A percentile compares a stretch with the other conserved stretches of the same genome.
phyloP scores from a whole-genome alignment of 768 basidiomycete genomes.

The Russula vinacea region DNA sequence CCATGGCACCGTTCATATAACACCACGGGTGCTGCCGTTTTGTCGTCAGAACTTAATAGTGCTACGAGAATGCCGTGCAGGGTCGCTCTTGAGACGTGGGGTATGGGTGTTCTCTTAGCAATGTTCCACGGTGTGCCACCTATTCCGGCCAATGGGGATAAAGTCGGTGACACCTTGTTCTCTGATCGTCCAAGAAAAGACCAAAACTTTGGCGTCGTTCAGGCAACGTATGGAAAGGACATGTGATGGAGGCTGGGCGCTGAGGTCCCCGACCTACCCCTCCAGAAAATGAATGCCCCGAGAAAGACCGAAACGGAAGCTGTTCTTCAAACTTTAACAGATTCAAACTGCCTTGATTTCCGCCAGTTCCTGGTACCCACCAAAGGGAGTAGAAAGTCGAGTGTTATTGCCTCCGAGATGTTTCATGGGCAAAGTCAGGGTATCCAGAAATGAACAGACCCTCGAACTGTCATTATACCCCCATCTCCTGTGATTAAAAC shows the following conservation, averaged over 20 bases:
- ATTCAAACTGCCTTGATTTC: constrained; percentile 78
- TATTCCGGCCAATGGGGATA: constrained; percentile 85
- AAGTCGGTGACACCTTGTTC: constrained; percentile 83
- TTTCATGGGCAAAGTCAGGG: constrained; percentile 51
- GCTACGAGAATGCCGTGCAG: constrained; percentile 39
- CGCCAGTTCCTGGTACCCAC: constrained; percentile 4
- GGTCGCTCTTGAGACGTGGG: constrained; percentile 49
- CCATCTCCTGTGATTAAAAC: constrained; percentile 57
- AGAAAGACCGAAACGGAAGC: not conserved
- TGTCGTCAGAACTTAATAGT: constrained; percentile 50
- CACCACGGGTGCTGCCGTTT: constrained; percentile 81
- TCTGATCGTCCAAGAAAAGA: constrained; percentile 64
- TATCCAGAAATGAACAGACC: constrained; percentile 67
- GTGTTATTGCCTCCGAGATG: not conserved
- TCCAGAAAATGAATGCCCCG: constrained; percentile 58
- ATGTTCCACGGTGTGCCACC: constrained; percentile 54
- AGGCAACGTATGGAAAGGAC: constrained; percentile 78
- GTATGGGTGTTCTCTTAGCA: constrained; percentile 76
- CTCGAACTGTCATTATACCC: constrained; percentile 79
- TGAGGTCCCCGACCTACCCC: constrained; percentile 51
- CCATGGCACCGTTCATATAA: constrained; percentile 52
- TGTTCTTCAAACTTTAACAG: constrained; percentile 64
- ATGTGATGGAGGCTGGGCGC: constrained; percentile 57
- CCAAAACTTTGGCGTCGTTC: constrained; percentile 75
- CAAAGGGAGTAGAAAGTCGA: constrained; percentile 8